Conservation (phyloP, 225 moss, liverwort and hornwort genomes). For the Polytrichum formosum region DNA sequence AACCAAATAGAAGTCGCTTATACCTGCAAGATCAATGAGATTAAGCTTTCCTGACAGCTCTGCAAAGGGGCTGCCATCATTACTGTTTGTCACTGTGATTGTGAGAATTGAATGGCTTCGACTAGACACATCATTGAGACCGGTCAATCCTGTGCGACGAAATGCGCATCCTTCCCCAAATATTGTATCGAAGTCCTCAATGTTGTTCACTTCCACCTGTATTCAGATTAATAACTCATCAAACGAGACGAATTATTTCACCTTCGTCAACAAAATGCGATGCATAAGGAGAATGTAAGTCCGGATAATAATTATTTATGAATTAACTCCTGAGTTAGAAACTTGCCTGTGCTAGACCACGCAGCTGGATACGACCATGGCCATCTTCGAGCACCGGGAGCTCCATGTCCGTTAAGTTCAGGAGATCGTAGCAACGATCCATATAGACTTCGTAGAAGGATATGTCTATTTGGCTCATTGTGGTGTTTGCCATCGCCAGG, state of each 20-base stretch:
- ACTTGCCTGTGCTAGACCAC: slow-evolving; percentile 29
- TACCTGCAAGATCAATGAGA: slow-evolving; percentile 40
- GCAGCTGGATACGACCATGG: slow-evolving; percentile 31
- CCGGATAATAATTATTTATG: no score
- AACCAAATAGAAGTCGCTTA: not conserved
- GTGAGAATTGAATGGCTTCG: slow-evolving; percentile 31
- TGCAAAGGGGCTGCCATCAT: not conserved
- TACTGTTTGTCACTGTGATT: slow-evolving; percentile 17
- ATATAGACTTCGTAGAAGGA: slow-evolving; percentile 40
- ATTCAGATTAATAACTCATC: not conserved
- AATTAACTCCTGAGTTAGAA: not conserved
- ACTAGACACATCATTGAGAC: slow-evolving; percentile 29
- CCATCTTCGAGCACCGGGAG: slow-evolving; percentile 31
- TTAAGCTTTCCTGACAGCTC: slow-evolving; percentile 25
- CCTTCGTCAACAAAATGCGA: not conserved
- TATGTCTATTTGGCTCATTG: slow-evolving; percentile 12
- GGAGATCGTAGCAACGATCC: slow-evolving; percentile 44
- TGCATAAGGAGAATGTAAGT: no score
- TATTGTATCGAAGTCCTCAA: slow-evolving; percentile 21
- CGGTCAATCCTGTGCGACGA: slow-evolving; percentile 24
- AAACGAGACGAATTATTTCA: not conserved
- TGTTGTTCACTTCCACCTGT: slow-evolving; percentile 25
- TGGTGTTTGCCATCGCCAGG: slow-evolving; percentile 8
- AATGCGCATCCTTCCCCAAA: slow-evolving; percentile 30
- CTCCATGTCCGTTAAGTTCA: slow-evolving; percentile 21